Percentiles rank a stretch among this genome's conserved stretches.
Evolutionary conservation across 352 stramenopile genomes (phyloP).

Genomic region (Globisporangium heterothallicum): DNA sequence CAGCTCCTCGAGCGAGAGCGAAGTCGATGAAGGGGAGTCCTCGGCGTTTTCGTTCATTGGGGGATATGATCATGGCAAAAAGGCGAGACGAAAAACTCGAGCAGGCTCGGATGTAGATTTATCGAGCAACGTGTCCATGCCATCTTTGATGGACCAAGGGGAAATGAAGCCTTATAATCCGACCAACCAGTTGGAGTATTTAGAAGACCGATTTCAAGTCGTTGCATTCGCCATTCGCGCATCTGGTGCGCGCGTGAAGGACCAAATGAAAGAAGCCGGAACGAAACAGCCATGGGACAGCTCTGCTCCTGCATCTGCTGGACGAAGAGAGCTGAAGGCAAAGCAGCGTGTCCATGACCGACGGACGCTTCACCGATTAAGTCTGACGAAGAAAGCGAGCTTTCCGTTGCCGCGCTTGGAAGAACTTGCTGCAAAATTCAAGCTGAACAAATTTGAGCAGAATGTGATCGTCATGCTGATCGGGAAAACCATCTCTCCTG

Average conservation of each 20-base stretch:
- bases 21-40: slow-evolving; percentile 25
- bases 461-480: slow-evolving; percentile 90
- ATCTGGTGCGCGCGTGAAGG: slow-evolving; percentile 78
- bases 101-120: slow-evolving; percentile 5
- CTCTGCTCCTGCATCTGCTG: slow-evolving; percentile 51
- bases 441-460: slow-evolving; percentile 84
- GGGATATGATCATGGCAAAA: slow-evolving; percentile 40
- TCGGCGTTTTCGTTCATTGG: slow-evolving; percentile 73
- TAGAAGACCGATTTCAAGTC: slow-evolving; percentile 85
- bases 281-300: slow-evolving; percentile 80
- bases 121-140: slow-evolving; percentile 23
- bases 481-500: slow-evolving; percentile 85
- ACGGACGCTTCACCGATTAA: slow-evolving; percentile 54
- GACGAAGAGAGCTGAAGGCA: slow-evolving; percentile 75
- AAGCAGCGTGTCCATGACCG: slow-evolving; percentile 82
- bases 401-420: slow-evolving; percentile 64
- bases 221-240: slow-evolving; percentile 84
- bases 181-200: slow-evolving; percentile 82
- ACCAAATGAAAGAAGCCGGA: slow-evolving; percentile 87
- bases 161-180: slow-evolving; percentile 82
- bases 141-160: slow-evolving; percentile 37
- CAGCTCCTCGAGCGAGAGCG: slow-evolving; percentile 11
- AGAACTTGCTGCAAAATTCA: slow-evolving; percentile 70
- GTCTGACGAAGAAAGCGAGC: slow-evolving; percentile 55
- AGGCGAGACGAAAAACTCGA: slow-evolving; percentile 13